phyloP scores from a whole-genome alignment of 192 early-diverging fungal species.

The Dispira parvispora region DNA sequence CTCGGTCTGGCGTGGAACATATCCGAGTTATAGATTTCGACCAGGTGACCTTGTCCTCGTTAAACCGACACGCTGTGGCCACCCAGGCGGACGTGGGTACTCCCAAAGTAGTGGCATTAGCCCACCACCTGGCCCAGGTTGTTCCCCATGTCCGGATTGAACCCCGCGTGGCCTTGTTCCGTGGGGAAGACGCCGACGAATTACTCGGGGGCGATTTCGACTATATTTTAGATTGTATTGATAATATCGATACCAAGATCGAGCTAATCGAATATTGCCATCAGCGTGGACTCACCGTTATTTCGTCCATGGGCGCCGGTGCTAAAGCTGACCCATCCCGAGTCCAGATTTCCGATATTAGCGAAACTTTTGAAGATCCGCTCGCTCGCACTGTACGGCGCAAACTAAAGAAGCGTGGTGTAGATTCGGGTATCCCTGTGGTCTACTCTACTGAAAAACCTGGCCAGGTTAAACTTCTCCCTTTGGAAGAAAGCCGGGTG shows the following conservation, averaged over 20 bases:
- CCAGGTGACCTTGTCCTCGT: conserved; percentile 82
- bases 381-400: conserved; percentile 74
- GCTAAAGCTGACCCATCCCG: conserved; percentile 92
- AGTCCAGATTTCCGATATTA: conserved; percentile 91
- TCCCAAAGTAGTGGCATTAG: conserved; percentile 64
- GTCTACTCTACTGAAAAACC: conserved; percentile 95
- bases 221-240: conserved; percentile 79
- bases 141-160: conserved; percentile 70
- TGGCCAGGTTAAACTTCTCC: conserved; percentile 72
- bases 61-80: conserved; percentile 91
- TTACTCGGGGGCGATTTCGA: conserved; percentile 46
- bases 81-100: conserved; percentile 78
- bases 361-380: conserved; percentile 87
- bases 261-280: conserved; percentile 77
- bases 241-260: conserved; percentile 90
- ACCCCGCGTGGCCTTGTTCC: conserved; percentile 58
- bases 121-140: conserved; percentile 52
- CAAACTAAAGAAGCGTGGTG: conserved; percentile 47
- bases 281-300: conserved; percentile 51
- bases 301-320: conserved; percentile 95
- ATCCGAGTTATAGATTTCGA: conserved; percentile 94
- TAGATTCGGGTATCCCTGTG: conserved; percentile 71
- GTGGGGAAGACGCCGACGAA: conserved; percentile 40
- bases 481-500: conserved; percentile 67
- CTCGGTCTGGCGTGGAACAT: conserved; percentile 70